Evolutionary conservation across 139 green algal genomes (phyloP).

Genomic region (Edaphochlamys debaryana): DNA sequence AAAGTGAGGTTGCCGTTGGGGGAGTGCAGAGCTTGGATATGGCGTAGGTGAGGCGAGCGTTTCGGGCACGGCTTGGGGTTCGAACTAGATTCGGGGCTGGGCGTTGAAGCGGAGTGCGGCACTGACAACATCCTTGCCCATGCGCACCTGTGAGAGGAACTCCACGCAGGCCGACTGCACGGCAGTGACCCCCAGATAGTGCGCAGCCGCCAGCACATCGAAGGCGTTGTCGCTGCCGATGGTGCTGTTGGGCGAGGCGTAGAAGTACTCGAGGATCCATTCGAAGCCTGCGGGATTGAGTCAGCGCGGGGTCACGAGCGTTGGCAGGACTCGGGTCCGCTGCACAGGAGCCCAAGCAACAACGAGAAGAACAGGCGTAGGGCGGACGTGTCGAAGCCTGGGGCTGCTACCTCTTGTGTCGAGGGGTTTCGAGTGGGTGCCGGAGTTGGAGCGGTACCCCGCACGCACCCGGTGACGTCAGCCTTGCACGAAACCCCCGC

Average conservation of each 20-base stretch:
- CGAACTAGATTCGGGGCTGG: too few relatives aligned
- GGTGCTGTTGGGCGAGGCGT: not conserved
- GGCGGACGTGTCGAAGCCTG: not conserved
- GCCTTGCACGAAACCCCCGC: too few relatives aligned
- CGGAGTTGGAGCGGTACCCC: not conserved
- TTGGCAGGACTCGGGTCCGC: too few relatives aligned
- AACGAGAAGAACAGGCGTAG: not conserved
- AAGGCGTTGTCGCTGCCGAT: constrained; percentile 23
- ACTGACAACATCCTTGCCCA: too few relatives aligned
- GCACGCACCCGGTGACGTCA: not conserved
- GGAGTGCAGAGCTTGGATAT: too few relatives aligned
- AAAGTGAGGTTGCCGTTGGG: not conserved
- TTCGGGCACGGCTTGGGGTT: too few relatives aligned
- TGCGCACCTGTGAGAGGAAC: constrained; percentile 28
- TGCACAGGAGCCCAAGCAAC: not conserved
- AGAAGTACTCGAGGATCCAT: constrained; percentile 39
- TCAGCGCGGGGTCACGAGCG: not conserved
- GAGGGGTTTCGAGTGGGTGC: not conserved
- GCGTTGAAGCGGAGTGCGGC: too few relatives aligned
- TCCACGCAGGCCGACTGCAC: constrained; percentile 27
- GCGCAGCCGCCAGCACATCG: constrained; percentile 26
- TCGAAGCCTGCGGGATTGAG: constrained; percentile 33
- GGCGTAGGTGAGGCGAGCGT: too few relatives aligned
- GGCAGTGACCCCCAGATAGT: constrained; percentile 23
- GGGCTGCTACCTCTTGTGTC: not conserved